A percentile compares a stretch with the other conserved stretches of the same genome.
phyloP scores from a whole-genome alignment of 257 asterid species.

The Cruciata laevipes region DNA sequence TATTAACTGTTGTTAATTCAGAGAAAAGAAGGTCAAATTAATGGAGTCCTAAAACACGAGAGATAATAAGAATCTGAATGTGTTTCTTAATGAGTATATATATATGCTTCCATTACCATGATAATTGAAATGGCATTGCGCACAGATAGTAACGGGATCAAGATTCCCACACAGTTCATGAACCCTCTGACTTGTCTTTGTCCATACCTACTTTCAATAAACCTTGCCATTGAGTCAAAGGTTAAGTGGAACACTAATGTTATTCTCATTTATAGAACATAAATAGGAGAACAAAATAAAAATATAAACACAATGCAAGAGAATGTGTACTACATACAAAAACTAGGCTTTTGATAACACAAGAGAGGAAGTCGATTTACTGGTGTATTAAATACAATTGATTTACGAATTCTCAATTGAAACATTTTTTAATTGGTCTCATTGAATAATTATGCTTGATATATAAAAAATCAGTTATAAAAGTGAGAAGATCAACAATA shows the following conservation, averaged over 20 bases:
- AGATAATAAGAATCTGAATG: not conserved
- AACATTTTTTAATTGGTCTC: too few relatives aligned
- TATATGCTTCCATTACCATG: not conserved
- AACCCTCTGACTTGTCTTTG: not conserved
- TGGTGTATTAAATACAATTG: too few relatives aligned
- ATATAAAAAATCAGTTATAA: too few relatives aligned
- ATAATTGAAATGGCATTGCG: not conserved
- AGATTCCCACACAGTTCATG: not conserved
- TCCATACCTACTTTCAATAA: not conserved
- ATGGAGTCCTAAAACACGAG: not conserved
- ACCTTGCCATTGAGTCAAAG: not conserved
- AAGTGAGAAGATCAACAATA: too few relatives aligned
- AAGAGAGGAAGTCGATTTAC: too few relatives aligned
- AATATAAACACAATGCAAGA: too few relatives aligned
- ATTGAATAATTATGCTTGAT: too few relatives aligned
- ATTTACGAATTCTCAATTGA: too few relatives aligned
- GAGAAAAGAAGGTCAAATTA: not conserved
- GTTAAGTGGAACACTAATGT: not conserved
- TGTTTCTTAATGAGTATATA: not conserved
- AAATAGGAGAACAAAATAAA: not conserved
- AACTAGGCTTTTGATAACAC: too few relatives aligned
- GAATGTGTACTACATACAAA: too few relatives aligned
- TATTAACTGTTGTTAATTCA: too few relatives aligned
- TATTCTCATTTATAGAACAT: not conserved
- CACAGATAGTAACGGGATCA: not conserved